Evolutionary conservation across 2,329 filamentous ascomycete species (phyloP), one percentile per base, ranked within the genome.

Genomic region (Tolypocladium pustulatum): DNA sequence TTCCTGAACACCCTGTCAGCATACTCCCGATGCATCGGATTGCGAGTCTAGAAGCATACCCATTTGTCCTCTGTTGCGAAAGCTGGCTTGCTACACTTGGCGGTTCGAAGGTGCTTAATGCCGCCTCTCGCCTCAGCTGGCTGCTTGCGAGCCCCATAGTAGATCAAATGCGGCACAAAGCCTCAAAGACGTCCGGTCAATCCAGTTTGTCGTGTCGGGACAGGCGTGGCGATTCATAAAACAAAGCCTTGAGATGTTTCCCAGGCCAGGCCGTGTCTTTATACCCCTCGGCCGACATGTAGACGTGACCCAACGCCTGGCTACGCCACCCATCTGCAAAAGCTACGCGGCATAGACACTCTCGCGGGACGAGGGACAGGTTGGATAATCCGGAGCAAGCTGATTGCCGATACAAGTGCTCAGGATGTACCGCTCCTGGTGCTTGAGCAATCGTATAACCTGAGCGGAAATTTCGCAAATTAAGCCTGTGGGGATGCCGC

Each of bases 1-100:
- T 71, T 68, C 0, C 78, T 69, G 8, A 4, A 4, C 34, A 46
- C 2, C 10, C 12, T 30, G 51, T 61, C 49, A 62, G 17, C 15
- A 13, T 22, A 13, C 25, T n/a, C 12, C 8, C 25, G 17, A 5
- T 17, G 10, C 36, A 7, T 30, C 1, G 1, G 9, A 17, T 10
- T 5, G 10, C 5, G n/a, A 20, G 25, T 9, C 5, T 41, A 30
- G 32, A 12, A n/a, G 22, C 65, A 6, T 68, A 76, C 74, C 74
- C 74, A 49, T 77, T 77, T 20, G 74, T 77, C 57, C 65, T 67
- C 13, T 60, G 54, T 60, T 77, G 74, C 6, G 65, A 40, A 20
- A 75, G 65, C 1, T 57, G 60, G 22, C 58, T 49, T n/a, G 34
- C 59, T 56, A 56, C 56, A 57, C 53, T 52, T 46, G 8, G 20